Evolutionary conservation across 306 rosid genomes (phyloP).

Genomic region (Trifolium repens): DNA sequence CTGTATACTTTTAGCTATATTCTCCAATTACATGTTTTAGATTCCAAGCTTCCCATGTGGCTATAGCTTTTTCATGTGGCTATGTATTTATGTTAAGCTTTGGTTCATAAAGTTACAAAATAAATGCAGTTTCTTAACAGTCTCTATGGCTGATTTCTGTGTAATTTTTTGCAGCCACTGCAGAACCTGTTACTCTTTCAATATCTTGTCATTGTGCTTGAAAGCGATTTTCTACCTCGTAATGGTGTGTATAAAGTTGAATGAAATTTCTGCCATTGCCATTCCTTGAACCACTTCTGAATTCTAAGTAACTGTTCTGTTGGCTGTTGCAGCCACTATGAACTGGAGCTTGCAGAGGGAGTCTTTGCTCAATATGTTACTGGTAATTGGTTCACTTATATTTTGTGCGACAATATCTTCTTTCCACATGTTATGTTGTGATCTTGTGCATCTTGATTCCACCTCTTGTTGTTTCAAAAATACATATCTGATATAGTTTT

Average conservation of each 20-base stretch:
- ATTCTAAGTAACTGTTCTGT: constrained; percentile 45
- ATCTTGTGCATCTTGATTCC: constrained; percentile 37
- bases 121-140: constrained; percentile 1
- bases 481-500: constrained; percentile 42
- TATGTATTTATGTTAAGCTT: constrained; percentile 9
- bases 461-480: constrained; percentile 32
- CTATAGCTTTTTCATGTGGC: constrained; percentile 10
- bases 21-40: constrained; percentile 18
- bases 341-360: constrained; percentile 79
- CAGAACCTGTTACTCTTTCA: constrained; percentile 70
- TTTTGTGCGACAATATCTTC: constrained; percentile 33
- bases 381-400: constrained; percentile 55
- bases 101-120: constrained; percentile 10
- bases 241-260: constrained; percentile 58
- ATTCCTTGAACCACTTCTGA: constrained; percentile 30
- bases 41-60: background rate
- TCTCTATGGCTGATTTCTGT: constrained; percentile 12
- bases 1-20: constrained; percentile 3
- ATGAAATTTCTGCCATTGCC: constrained; percentile 27
- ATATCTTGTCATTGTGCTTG: constrained; percentile 71
- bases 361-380: constrained; percentile 71
- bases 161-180: constrained; percentile 59
- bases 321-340: constrained; percentile 66
- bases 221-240: constrained; percentile 77
- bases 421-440: constrained; percentile 18